phyloP scores from a whole-genome alignment of 1,284 basidiomycete genomes.

The Uromyces viciae-fabae region DNA sequence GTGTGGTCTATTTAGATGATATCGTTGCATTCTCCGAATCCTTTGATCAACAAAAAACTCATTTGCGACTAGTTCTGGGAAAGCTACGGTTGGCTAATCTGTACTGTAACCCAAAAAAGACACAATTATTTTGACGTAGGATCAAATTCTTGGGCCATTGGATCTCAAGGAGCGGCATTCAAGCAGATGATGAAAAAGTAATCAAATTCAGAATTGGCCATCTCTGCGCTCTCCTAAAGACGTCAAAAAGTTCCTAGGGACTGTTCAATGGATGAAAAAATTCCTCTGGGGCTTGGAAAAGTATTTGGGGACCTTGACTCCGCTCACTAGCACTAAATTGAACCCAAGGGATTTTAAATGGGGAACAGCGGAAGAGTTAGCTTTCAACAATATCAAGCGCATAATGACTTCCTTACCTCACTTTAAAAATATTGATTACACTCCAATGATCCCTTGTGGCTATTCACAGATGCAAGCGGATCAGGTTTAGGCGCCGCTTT shows the following conservation, averaged over 20 bases:
- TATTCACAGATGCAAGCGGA: slow-evolving; percentile 26
- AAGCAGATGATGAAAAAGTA: slow-evolving; percentile 54
- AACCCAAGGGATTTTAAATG: background rate
- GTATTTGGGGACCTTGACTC: slow-evolving; percentile 53
- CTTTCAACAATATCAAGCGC: background rate
- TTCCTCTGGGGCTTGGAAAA: slow-evolving; percentile 56
- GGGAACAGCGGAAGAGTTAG: background rate
- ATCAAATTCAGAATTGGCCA: slow-evolving; percentile 56
- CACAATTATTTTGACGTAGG: slow-evolving; percentile 50
- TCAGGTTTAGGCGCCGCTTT: slow-evolving; percentile 37
- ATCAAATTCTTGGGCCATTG: slow-evolving; percentile 56
- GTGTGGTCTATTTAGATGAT: slow-evolving; percentile 59
- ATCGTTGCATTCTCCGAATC: slow-evolving; percentile 58
- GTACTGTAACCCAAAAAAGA: slow-evolving; percentile 19
- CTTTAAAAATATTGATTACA: slow-evolving; percentile 1
- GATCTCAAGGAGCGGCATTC: slow-evolving; percentile 54
- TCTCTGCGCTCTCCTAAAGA: slow-evolving; percentile 51
- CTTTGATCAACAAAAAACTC: slow-evolving; percentile 54
- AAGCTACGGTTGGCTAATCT: background rate
- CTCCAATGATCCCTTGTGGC: background rate
- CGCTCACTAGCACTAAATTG: slow-evolving; percentile 53
- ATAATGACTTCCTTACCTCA: slow-evolving; percentile 4
- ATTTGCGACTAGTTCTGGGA: background rate
- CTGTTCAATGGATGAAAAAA: slow-evolving; percentile 55
- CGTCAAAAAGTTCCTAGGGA: slow-evolving; percentile 56